Evolutionary conservation across 2,329 filamentous ascomycete genomes (phyloP).

Genomic region (Alternaria hordeiaustralica): DNA sequence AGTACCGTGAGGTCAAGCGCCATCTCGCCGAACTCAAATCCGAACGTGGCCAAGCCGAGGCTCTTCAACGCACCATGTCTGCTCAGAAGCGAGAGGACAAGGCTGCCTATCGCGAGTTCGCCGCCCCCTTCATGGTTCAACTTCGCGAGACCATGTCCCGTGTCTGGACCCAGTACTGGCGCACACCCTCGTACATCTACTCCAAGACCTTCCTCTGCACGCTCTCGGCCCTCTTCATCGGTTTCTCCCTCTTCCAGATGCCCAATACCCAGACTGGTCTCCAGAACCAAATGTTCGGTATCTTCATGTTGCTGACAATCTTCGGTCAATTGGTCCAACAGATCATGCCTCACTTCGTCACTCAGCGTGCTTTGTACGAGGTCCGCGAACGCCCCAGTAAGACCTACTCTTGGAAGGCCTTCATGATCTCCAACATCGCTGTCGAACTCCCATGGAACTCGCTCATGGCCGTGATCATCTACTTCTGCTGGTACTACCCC

Average conservation of each 20-base stretch:
- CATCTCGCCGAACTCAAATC: conserved; percentile 56
- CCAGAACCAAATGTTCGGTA: conserved; percentile 85
- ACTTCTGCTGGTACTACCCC: conserved; percentile 84
- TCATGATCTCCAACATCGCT: conserved; percentile 81
- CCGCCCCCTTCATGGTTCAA: conserved; percentile 74
- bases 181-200: conserved; percentile 87
- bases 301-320: conserved; percentile 82
- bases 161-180: conserved; percentile 92
- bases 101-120: conserved; percentile 76
- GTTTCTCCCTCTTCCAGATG: conserved; percentile 78
- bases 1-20: conserved; percentile 53
- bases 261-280: conserved; percentile 76
- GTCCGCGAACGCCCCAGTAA: conserved; percentile 84
- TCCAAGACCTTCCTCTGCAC: conserved; percentile 75
- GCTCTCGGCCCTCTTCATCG: conserved; percentile 75
- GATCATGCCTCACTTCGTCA: conserved; percentile 85
- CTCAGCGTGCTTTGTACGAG: conserved; percentile 82
- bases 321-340: conserved; percentile 82
- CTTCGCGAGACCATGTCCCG: conserved; percentile 71
- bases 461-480: conserved; percentile 77
- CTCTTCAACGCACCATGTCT: conserved; percentile 48
- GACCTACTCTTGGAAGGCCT: conserved; percentile 84
- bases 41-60: conserved; percentile 43
- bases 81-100: conserved; percentile 55
- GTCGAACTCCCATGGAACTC: conserved; percentile 88